Base-by-base conservation (phyloP, 345 rosid genomes). In the Triadica sebifera region DNA sequence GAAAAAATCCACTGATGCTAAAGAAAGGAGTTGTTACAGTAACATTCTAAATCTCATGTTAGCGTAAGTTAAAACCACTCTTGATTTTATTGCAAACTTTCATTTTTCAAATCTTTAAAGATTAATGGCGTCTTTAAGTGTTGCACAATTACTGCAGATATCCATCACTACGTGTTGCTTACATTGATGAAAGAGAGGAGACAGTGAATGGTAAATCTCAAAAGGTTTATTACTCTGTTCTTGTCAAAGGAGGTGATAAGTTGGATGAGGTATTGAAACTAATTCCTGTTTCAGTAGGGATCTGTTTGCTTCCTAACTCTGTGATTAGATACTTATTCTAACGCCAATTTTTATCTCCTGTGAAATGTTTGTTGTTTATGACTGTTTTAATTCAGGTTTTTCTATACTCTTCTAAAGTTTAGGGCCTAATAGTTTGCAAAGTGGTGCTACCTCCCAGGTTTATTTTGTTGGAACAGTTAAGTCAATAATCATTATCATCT, bases 151-250 rank as follows among this genome's bases (percentile, higher is more conserved):
- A 72, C 75, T 79, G 45, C 68, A 95, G 99, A 85, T 80, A 95
- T 87, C 97, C 92, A 56, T 91, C 97, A 69, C 82, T 95, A 58
- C 98, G 98, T 74, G 91, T 95, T 81, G 99, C 98, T 60, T 91
- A 88, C 83, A 90, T 95, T 13, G 99, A 93, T 77, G 90, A 86
- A 81, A 87, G 92, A 79, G 96, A 91, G 72, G 96, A 89, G 74
- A 72, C 84, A 0, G 83, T 88, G 69, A 34, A 86, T 53, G 91
- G 87, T 76, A 85, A 49, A 73, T 60, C 84, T 72, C 87, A 85
- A 75, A 95, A 87, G 84, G 61, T 49, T 15, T 85, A 85, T 80
- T 95, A 90, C 80, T 95, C 99, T 53, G 99, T 95, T 79, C 90
- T 95, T 34, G 89, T 95, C 79, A 95, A 95, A 79, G 99, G 98